A percentile compares a stretch with the other conserved stretches of the same genome.
These are phyloP conservation scores for Oryza nivara DNA, from an alignment of 176 grass and related monocot species.

Conservation along the genomic window DNA sequence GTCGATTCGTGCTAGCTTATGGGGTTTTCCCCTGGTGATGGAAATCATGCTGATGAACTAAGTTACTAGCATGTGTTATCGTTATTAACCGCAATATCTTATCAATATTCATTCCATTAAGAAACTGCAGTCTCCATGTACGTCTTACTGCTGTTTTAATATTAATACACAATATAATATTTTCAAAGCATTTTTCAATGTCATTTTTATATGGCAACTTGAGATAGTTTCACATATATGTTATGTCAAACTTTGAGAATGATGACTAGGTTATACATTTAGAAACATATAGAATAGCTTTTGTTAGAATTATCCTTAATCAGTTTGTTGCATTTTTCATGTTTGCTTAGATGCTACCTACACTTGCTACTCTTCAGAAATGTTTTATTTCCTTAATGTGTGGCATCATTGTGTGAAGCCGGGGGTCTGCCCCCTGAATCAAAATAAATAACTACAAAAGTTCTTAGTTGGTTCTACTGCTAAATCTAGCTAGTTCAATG, in stretches of 20 bases:
- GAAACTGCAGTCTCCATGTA: neutral
- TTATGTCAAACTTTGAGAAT: neutral
- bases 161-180: neutral
- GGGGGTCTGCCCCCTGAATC: neutral
- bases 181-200: neutral
- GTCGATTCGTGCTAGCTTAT: neutral
- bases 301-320: neutral
- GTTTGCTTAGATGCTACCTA: neutral
- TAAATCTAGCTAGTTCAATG: neutral
- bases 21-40: neutral
- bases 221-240: neutral
- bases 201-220: neutral
- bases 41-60: constrained; percentile 9
- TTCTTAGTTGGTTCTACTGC: neutral
- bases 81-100: neutral
- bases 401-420: neutral
- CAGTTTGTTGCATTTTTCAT: neutral
- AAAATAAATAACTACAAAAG: neutral
- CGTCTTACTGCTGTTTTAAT: neutral
- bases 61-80: neutral
- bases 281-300: neutral
- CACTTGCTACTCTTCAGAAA: neutral
- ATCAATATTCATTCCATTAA: neutral
- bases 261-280: neutral
- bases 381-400: neutral